phyloP scores from a whole-genome alignment of 495 filamentous ascomycete genomes.

The Pyrenula massariospora region DNA sequence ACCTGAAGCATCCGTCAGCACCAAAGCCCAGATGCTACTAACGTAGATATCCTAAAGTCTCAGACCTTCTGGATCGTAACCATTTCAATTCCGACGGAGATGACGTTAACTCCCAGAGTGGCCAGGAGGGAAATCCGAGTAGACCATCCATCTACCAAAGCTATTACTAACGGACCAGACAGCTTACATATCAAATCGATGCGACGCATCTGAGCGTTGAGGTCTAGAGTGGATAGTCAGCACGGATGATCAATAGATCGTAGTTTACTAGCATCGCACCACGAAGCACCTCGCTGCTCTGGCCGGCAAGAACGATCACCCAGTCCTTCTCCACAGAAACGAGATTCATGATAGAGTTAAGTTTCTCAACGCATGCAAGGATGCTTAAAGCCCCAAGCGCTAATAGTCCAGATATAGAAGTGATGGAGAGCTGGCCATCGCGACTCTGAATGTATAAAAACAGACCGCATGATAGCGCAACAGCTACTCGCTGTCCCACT shows the following conservation, averaged over 20 bases:
- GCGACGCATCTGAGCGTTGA: constrained; percentile 51
- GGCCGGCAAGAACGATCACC: constrained; percentile 24
- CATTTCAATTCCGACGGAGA: constrained; percentile 28
- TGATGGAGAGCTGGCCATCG: no score
- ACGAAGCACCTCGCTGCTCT: no score
- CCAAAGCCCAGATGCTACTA: background rate
- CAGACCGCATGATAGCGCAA: constrained; percentile 24
- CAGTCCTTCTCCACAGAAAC: constrained; percentile 58
- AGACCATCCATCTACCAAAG: constrained; percentile 21
- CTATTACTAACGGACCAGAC: constrained; percentile 40
- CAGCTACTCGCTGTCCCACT: constrained; percentile 29
- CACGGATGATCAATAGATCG: no score
- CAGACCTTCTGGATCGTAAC: no score
- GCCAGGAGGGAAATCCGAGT: constrained; percentile 18
- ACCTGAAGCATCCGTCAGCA: constrained; percentile 4
- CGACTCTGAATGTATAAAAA: no score
- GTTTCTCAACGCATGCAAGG: constrained; percentile 47
- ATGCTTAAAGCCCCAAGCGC: no score
- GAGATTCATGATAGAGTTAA: constrained; percentile 40
- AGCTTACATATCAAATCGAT: constrained; percentile 61
- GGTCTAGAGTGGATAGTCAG: no score
- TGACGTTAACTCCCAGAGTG: constrained; percentile 23
- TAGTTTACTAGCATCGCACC: no score
- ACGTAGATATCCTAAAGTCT: no score
- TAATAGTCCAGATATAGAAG: no score